Percentiles rank a stretch among this genome's conserved stretches.
Conservation (phyloP, 495 filamentous ascomycete genomes). For the Hypoxylon crocopeplum region DNA sequence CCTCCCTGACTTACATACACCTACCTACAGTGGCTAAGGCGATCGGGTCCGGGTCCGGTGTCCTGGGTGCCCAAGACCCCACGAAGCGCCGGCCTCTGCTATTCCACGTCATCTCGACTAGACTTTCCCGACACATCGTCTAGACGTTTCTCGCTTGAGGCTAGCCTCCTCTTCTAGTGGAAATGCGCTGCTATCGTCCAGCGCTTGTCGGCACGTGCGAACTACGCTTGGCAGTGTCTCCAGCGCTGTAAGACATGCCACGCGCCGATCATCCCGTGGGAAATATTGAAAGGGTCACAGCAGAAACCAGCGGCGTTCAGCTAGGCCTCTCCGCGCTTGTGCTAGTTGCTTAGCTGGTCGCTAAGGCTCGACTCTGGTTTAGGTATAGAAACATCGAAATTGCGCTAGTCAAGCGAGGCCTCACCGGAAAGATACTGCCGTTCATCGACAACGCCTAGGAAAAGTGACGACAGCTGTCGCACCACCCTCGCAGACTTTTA, state of each 20-base stretch:
- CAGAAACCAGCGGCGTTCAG: conserved; percentile 27
- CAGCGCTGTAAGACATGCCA: conserved; percentile 2
- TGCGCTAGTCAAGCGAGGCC: conserved; percentile 23
- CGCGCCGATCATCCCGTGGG: conserved; percentile 12
- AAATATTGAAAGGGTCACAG: conserved; percentile 24
- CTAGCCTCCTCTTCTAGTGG: background rate
- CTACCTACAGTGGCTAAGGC: too few species aligned
- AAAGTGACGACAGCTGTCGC: conserved; percentile 15
- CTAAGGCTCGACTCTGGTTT: conserved; percentile 1
- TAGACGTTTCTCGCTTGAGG: conserved; percentile 6
- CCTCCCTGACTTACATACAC: too few species aligned
- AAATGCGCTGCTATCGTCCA: background rate
- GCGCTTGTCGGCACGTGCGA: conserved; percentile 16
- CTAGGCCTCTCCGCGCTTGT: conserved; percentile 13
- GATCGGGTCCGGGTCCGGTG: conserved; percentile 1
- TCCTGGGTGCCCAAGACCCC: conserved; percentile 14
- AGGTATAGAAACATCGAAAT: conserved; percentile 20
- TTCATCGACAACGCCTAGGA: conserved; percentile 1
- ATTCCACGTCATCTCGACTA: conserved; percentile 19
- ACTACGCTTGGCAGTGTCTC: background rate
- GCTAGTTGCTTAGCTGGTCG: conserved; percentile 10
- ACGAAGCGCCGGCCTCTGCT: conserved; percentile 12
- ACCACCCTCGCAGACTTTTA: background rate
- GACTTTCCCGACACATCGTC: conserved; percentile 3
- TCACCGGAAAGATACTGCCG: conserved; percentile 19